Evolutionary conservation across 2,329 filamentous ascomycete genomes (phyloP).

Genomic region (Hypoxylon sp.): DNA sequence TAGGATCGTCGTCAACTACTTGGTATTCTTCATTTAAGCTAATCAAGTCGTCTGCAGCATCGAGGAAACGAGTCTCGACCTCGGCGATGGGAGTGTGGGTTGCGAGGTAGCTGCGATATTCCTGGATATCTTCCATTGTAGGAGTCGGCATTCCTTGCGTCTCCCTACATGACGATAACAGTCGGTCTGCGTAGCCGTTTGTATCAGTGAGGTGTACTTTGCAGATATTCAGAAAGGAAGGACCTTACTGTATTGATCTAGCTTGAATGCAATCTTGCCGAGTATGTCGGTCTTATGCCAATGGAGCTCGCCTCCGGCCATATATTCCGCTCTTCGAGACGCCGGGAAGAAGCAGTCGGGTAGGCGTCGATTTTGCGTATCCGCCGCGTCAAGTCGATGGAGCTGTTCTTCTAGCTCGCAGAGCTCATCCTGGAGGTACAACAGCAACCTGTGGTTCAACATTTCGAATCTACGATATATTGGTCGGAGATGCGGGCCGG

Average conservation of each 20-base stretch:
- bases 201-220: constrained; percentile 19
- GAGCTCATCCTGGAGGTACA: constrained; percentile 89
- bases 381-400: constrained; percentile 71
- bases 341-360: constrained; percentile 65
- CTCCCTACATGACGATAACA: constrained; percentile 69
- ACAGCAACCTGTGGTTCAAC: constrained; percentile 83
- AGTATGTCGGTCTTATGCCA: constrained; percentile 71
- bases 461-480: constrained; percentile 87
- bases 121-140: constrained; percentile 61
- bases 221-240: not conserved
- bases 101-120: constrained; percentile 67
- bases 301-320: constrained; percentile 68
- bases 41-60: constrained; percentile 67
- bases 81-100: constrained; percentile 67
- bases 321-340: constrained; percentile 69
- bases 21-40: constrained; percentile 51
- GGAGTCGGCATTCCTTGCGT: constrained; percentile 65
- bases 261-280: constrained; percentile 72
- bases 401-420: constrained; percentile 84
- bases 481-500: constrained; percentile 57
- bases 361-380: constrained; percentile 62
- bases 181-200: constrained; percentile 60
- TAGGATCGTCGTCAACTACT: constrained; percentile 38
- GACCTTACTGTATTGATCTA: constrained; percentile 74
- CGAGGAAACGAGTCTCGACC: constrained; percentile 71